Base-by-base conservation (phyloP, 1,139 yeast species). In the Yamadazyma taylorii region DNA sequence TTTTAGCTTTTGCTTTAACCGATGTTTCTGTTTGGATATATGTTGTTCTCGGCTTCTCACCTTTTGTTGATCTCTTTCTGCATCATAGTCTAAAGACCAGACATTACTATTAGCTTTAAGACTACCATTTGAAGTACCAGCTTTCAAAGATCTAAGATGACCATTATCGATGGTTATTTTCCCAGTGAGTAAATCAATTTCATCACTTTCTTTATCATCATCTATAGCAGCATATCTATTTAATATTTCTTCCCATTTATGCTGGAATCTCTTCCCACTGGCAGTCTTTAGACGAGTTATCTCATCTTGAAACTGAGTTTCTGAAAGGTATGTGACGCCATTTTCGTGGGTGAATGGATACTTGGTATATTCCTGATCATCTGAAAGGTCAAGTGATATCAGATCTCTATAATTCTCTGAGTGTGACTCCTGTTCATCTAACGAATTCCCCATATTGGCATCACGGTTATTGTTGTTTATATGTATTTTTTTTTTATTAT, bases 131-230 rank as follows among this genome's bases (percentile, higher is more conserved):
- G 29, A 15, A 12, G 33, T 31, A 23, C 44, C 37, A 11, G 41
- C 41, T 33, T 46, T 46, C 33, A 76, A 48, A 3, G 78, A 70
- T 36, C 72, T 58, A 17, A 84, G 48, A 55, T 84, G 92, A 2
- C 92, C 92, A 40, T 75, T 73, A 48, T 84, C 86, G 13, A 63
- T 71, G 3, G 78, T 55, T 5, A 84, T 73, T 36, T 70, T 65
- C 2, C 89, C 88, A 0, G 86, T 77, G 4, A 55, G 52, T 21
- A 84, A 52, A 51, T 84, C 86, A n/a, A 84, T 63, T 22, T 81
- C 72, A 53, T 84, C 90, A 35, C 86, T 83, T 43, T 78, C 81
- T 11, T 63, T 58, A 2, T 65, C 65, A 45, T 73, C 78, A 34
- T 70, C 73, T n/a, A 75, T 58, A 3, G 57, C 49, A 21, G 81